Evolutionary conservation across 2,329 filamentous ascomycete species (phyloP).

Genomic region (Fusarium floridanum): DNA sequence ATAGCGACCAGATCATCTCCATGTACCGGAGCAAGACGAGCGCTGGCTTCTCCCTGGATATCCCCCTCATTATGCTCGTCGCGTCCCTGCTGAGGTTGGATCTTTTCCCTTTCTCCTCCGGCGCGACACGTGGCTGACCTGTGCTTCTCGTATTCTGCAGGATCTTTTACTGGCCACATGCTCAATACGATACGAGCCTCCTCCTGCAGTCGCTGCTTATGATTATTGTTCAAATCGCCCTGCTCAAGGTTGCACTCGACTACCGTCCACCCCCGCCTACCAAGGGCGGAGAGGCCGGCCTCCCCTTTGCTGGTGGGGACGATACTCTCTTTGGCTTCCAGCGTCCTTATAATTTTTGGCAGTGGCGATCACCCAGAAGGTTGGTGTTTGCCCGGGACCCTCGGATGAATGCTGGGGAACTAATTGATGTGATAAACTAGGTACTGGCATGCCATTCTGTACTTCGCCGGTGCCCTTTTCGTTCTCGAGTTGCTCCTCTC

Average conservation of each 20-base stretch:
- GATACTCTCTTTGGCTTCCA: slow-evolving; percentile 55
- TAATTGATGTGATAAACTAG: slow-evolving; percentile 51
- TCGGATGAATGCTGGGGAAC: neutral
- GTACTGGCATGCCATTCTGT: slow-evolving; percentile 84
- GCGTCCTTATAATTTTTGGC: slow-evolving; percentile 85
- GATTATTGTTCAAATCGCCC: slow-evolving; percentile 71
- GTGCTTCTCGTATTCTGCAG: slow-evolving; percentile 52
- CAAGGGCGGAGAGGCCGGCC: slow-evolving; percentile 70
- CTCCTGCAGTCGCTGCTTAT: slow-evolving; percentile 75
- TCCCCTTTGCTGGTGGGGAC: slow-evolving; percentile 71
- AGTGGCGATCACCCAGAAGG: slow-evolving; percentile 80
- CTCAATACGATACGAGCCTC: slow-evolving; percentile 73
- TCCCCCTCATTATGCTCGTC: slow-evolving; percentile 79
- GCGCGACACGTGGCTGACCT: slow-evolving; percentile 32
- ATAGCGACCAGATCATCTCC: slow-evolving; percentile 74
- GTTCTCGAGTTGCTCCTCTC: slow-evolving; percentile 77
- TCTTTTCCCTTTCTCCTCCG: neutral
- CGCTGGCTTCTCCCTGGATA: slow-evolving; percentile 77
- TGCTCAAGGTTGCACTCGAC: slow-evolving; percentile 77
- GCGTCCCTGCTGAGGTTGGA: slow-evolving; percentile 73
- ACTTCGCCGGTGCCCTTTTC: slow-evolving; percentile 72
- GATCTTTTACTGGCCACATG: slow-evolving; percentile 78
- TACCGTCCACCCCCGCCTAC: slow-evolving; percentile 71
- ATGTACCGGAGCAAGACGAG: slow-evolving; percentile 75
- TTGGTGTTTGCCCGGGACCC: slow-evolving; percentile 53